Percentiles rank a stretch among this genome's conserved stretches.
phyloP scores from a whole-genome alignment of 2,329 filamentous ascomycete species.

The Cercospora zeina region DNA sequence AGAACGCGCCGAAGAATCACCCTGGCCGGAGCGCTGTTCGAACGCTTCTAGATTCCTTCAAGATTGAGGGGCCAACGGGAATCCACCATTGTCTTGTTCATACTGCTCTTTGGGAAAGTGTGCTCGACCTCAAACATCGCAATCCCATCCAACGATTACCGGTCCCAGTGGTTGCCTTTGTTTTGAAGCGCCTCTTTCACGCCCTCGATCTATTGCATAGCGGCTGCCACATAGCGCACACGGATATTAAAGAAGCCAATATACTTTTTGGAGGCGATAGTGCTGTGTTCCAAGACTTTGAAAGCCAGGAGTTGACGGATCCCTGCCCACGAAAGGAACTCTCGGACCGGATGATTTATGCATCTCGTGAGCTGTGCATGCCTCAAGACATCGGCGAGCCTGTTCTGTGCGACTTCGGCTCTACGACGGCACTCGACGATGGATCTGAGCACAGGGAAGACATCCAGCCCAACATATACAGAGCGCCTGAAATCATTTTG shows the following conservation, averaged over 20 bases:
- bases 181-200: not conserved
- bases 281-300: conserved; percentile 1
- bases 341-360: conserved; percentile 24
- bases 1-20: conserved; percentile 5
- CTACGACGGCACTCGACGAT: not conserved
- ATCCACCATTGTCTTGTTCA: conserved; percentile 25
- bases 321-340: not conserved
- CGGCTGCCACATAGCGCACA: not conserved
- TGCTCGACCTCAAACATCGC: not conserved
- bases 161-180: not conserved
- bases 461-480: conserved; percentile 20
- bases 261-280: not conserved
- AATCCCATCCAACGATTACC: not conserved
- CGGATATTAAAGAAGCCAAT: not conserved
- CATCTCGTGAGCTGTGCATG: conserved; percentile 21
- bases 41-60: not conserved
- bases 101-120: not conserved
- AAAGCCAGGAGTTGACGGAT: not conserved
- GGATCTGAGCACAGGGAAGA: conserved; percentile 8
- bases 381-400: conserved; percentile 20
- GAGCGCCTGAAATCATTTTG: conserved; percentile 21
- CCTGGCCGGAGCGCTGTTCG: not conserved
- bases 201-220: conserved; percentile 7
- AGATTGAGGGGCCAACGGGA: not conserved
- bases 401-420: conserved; percentile 22